phyloP scores from a whole-genome alignment of 345 rosid genomes.

The Schrenkiella parvula region DNA sequence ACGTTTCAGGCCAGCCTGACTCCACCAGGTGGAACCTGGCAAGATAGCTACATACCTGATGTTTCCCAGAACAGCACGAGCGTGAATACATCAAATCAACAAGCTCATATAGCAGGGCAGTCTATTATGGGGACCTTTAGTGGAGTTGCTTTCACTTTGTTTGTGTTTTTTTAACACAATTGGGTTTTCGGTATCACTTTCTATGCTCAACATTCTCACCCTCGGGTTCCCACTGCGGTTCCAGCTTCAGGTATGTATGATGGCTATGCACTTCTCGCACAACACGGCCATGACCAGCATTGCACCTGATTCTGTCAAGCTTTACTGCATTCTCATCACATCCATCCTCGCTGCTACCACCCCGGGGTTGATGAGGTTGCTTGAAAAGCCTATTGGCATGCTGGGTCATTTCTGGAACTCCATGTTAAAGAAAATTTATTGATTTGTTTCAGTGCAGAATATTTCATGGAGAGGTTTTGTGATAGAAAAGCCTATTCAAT shows the following conservation, averaged over 20 bases:
- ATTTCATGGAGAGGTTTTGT: neutral
- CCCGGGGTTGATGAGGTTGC: conserved; percentile 18
- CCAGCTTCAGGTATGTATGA: conserved; percentile 46
- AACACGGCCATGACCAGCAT: conserved; percentile 34
- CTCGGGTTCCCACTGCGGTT: conserved; percentile 46
- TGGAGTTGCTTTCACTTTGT: conserved; percentile 22
- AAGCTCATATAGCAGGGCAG: conserved; percentile 35
- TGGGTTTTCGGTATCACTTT: conserved; percentile 44
- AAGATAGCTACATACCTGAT: conserved; percentile 29
- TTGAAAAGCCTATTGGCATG: conserved; percentile 14
- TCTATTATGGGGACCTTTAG: conserved; percentile 38
- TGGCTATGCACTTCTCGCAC: conserved; percentile 37
- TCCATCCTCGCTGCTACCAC: conserved; percentile 24
- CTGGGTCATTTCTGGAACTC: neutral
- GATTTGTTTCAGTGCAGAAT: neutral
- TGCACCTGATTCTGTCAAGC: conserved; percentile 32
- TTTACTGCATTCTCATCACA: conserved; percentile 24
- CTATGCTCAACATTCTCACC: conserved; percentile 48
- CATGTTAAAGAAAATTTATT: conserved; percentile 3
- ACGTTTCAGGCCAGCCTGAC: conserved; percentile 46
- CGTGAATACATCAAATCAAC: neutral
- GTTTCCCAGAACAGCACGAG: conserved; percentile 15
- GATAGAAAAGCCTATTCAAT: neutral
- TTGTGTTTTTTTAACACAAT: conserved; percentile 43
- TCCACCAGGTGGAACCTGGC: conserved; percentile 61